Evolutionary conservation across 176 grass and related monocot species (phyloP), one percentile per base, ranked within the genome.

Genomic region (Oryza meyeriana): DNA sequence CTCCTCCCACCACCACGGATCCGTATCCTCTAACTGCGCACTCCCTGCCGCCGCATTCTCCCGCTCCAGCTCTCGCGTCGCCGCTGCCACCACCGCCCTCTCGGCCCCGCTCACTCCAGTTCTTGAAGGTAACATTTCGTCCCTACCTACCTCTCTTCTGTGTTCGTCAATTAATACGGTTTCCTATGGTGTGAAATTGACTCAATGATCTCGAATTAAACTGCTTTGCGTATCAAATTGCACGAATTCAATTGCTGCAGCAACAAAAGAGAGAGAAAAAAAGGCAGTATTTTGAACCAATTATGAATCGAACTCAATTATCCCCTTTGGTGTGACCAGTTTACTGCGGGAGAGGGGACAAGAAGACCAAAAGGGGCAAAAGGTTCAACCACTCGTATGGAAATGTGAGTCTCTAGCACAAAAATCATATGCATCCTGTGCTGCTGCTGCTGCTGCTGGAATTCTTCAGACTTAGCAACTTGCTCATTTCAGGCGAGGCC

Each of bases 331-430:
- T 61, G 12, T 69, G 27, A 28, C n/a, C 58, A 91, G 89, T 94
- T n/a, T 89, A 89, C 74, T 92, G 92, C 27, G 92, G 92, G 55
- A 89, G 92, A 87, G 92, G 92, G 4, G 92, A 94, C 63, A 91
- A 85, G 64, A 94, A 91, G 74, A 94, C 92, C 0, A 91, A 77
- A 18, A 89, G 85, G 34, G 92, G 92, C 13, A 94, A 91, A 84
- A 88, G 92, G 34, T 94, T 94, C 87, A 92, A 87, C 62, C 92
- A 94, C 69, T 94, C 89, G 18, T 94, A 83, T 58, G 92, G 92
- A 16, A 94, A 94, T 65, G 92, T 92, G 84, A 91, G 81, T 61
- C 24, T 78, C 22, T 34, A 65, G 33, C 42, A 58, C 34, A 41
- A 10, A 25, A 59, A 24, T 7, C 50, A 13, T 76, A 65, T 64